Base-by-base conservation (phyloP, 192 early-diverging fungal species). In the Gigaspora rosea region DNA sequence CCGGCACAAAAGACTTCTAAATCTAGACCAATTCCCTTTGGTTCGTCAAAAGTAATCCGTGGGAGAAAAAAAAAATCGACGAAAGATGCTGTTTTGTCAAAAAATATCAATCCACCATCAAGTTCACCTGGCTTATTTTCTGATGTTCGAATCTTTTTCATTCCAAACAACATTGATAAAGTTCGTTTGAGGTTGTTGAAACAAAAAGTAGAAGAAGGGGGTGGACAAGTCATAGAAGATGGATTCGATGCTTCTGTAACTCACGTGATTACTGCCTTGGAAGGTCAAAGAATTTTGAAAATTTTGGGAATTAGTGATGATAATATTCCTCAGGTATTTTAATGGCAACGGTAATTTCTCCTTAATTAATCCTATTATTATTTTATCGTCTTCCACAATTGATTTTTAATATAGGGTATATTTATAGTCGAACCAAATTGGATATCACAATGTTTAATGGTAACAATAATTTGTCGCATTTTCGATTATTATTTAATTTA, bases 111-210 rank as follows among this genome's bases (percentile, higher is more conserved):
- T 33, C 12, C 9, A 13, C 41, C 64, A 47, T 5, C n/a, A 66
- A 8, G 8, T n/a, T 18, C 8, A 9, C 8, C 41, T n/a, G 64
- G 36, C 10, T 18, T 66, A 48, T 66, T 66, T 66, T 66, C 64
- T n/a, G 46, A 66, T 47, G 11, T 66, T 18, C 13, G 46, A 47
- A 46, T 66, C 46, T 66, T 66, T 46, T 66, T 66, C 46, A 66
- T 66, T 47, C n/a, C 33, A 8, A 66, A 66, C 46, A 66, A 66
- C 10, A 66, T 66, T 66, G 64, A 47, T 66, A 66, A 36, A 47
- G 18, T 66, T 47, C 64, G 64, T 5, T 15, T 66, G 64, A 48
- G 9, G 8, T 66, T 66, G 41, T 46, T 66, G 64, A 66, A 66
- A 66, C n/a, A 33, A 66, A 66, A 66, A 48, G 64, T 66, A 41